phyloP scores from a whole-genome alignment of 169 alveolate genomes.

The Sarcocystis neurona region DNA sequence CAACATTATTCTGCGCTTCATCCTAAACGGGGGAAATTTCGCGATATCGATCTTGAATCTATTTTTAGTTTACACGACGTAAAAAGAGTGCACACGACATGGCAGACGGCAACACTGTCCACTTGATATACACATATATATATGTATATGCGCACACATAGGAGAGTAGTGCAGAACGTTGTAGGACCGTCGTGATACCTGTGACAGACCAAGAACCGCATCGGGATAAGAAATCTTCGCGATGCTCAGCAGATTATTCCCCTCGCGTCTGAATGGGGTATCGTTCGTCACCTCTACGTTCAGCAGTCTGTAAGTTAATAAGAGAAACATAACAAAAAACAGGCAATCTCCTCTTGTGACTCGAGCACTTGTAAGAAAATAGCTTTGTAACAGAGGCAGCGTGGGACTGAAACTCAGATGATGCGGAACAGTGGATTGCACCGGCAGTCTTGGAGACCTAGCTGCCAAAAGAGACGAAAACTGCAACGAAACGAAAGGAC shows the following conservation, averaged over 20 bases:
- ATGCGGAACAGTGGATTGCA: not conserved
- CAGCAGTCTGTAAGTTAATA: not conserved
- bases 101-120: no score
- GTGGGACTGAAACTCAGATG: not conserved
- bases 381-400: not conserved
- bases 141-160: not conserved
- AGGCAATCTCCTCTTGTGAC: not conserved
- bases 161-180: not conserved
- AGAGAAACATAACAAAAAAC: not conserved
- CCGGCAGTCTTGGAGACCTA: not conserved
- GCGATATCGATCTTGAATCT: no score
- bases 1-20: no score
- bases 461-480: not conserved
- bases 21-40: no score
- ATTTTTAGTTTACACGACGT: no score
- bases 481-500: not conserved
- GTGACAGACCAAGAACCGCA: not conserved
- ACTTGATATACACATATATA: not conserved
- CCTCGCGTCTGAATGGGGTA: constrained; percentile 25
- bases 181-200: no score
- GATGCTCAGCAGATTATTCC: not conserved
- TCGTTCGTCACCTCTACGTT: constrained; percentile 28
- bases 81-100: no score
- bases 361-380: not conserved
- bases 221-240: not conserved